A percentile compares a stretch with the other conserved stretches of the same genome.
phyloP scores from a whole-genome alignment of 208 protist genomes.

The Leishmania tarentolae region DNA sequence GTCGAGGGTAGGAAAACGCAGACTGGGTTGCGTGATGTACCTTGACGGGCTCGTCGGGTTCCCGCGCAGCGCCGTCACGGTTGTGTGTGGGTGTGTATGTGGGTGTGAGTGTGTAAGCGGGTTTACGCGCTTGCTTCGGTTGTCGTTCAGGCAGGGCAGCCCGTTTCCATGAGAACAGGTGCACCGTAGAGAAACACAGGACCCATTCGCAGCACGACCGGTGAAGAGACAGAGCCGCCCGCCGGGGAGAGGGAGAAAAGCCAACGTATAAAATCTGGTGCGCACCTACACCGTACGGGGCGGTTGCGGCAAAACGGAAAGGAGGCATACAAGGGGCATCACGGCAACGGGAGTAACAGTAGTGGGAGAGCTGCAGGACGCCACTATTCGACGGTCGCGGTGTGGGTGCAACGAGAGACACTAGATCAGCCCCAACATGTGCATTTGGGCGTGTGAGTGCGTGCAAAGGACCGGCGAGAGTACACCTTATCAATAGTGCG shows the following conservation, averaged over 20 bases:
- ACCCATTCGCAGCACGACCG: background rate
- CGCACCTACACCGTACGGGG: background rate
- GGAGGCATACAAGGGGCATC: background rate
- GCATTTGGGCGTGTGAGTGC: background rate
- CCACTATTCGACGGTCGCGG: background rate
- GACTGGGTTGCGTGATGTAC: background rate
- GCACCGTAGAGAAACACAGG: background rate
- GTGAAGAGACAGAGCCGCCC: background rate
- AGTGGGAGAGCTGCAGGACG: background rate
- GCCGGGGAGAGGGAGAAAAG: background rate
- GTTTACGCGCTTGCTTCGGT: background rate
- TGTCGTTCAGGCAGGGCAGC: slow-evolving; percentile 2
- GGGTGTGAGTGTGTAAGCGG: background rate
- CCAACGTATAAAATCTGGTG: background rate
- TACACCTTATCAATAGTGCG: background rate
- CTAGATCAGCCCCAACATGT: background rate
- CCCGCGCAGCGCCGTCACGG: background rate
- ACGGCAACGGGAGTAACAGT: slow-evolving; percentile 2
- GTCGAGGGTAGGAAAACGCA: background rate
- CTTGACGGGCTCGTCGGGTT: background rate
- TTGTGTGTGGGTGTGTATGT: background rate
- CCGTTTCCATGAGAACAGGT: background rate
- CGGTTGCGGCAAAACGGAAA: background rate
- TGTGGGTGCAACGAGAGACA: background rate
- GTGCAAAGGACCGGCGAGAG: background rate